phyloP scores from a whole-genome alignment of 1,139 yeast genomes.

The Pichia sp. region DNA sequence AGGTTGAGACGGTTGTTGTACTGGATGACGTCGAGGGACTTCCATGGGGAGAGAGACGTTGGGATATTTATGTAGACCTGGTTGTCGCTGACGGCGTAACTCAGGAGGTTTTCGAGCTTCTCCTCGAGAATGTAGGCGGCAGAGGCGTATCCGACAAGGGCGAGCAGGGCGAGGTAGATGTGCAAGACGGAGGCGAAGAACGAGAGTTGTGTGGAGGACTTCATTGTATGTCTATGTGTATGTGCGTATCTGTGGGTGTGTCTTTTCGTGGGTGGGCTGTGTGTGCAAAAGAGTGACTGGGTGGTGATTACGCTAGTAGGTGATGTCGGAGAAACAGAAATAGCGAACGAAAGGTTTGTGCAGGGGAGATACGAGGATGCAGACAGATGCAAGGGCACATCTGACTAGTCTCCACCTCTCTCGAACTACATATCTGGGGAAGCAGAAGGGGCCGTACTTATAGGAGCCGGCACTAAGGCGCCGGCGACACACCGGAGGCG shows the following conservation, averaged over 20 bases:
- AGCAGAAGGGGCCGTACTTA: not conserved
- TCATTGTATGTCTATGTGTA: not conserved
- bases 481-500: not conserved
- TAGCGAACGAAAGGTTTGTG: not conserved
- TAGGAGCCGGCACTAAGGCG: not conserved
- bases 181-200: not conserved
- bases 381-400: not conserved
- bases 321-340: not conserved
- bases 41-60: constrained; percentile 2
- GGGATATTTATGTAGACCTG: constrained; percentile 6
- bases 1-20: constrained; percentile 2
- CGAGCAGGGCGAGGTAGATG: not conserved
- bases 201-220: not conserved
- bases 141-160: not conserved
- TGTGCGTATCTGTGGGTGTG: not conserved
- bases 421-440: too few relatives aligned
- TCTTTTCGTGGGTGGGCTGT: not conserved
- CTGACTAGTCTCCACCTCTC: not conserved
- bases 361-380: too few relatives aligned
- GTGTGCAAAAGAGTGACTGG: too few relatives aligned
- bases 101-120: not conserved
- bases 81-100: not conserved
- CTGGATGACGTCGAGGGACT: constrained; percentile 5
- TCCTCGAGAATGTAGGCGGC: not conserved
- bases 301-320: too few relatives aligned